These are phyloP conservation scores for Nemania sp. DNA, from an alignment of 2,329 filamentous ascomycete genomes.

Conservation along the genomic window DNA sequence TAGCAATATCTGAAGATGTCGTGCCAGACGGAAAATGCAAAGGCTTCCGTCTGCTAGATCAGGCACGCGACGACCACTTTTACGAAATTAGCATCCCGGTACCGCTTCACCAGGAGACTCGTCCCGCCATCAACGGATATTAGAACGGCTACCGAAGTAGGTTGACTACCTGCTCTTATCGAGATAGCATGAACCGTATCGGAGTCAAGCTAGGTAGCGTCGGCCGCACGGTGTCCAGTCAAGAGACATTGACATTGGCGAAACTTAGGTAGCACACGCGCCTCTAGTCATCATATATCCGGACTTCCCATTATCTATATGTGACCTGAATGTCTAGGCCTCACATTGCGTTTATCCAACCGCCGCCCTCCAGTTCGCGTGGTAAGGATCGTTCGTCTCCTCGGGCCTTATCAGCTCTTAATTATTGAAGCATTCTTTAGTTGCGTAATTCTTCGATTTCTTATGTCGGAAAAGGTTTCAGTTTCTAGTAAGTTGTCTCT, in stretches of 20 bases:
- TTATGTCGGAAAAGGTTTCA: no score
- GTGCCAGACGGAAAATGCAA: no score
- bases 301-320: neutral
- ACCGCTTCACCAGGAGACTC: slow-evolving; percentile 1
- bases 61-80: slow-evolving; percentile 4
- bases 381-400: no score
- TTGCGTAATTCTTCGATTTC: no score
- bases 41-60: no score
- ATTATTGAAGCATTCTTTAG: no score
- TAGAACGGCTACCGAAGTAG: slow-evolving; percentile 11
- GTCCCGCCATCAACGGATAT: neutral
- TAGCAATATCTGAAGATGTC: neutral
- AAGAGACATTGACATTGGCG: neutral
- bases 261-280: neutral
- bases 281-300: neutral
- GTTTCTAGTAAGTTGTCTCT: no score
- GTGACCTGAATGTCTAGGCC: no score
- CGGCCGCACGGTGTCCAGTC: no score
- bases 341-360: no score
- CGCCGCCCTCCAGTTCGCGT: no score
- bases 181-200: neutral
- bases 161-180: slow-evolving; percentile 3
- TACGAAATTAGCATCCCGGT: slow-evolving; percentile 1
- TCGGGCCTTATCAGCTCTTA: no score
- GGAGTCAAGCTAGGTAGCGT: neutral